Conservation (phyloP, 2,329 filamentous ascomycete species). For the Colletotrichum tanaceti region DNA sequence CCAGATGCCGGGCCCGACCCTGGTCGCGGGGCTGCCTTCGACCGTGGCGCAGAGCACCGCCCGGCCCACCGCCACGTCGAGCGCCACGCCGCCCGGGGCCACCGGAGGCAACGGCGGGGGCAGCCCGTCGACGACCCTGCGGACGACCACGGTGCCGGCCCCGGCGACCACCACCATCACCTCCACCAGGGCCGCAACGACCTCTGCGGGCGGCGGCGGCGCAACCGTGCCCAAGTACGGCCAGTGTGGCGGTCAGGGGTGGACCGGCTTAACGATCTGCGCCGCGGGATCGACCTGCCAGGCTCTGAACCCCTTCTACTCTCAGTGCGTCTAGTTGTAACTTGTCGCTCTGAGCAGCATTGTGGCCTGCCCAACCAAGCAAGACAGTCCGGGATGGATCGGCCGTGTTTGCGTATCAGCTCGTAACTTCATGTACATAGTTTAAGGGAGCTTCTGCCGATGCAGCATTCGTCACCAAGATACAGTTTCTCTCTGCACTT, state of each 20-base stretch:
- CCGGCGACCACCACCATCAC: constrained; percentile 27
- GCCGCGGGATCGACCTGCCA: constrained; percentile 51
- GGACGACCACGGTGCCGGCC: constrained; percentile 25
- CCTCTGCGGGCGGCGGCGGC: constrained; percentile 31
- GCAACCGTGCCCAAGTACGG: constrained; percentile 47
- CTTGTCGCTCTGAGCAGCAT: fast-evolving
- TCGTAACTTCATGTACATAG: constrained; percentile 19
- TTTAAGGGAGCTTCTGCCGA: neutral
- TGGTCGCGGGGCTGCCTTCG: constrained; percentile 42
- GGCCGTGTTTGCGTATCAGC: too few species aligned
- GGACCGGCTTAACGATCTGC: constrained; percentile 52
- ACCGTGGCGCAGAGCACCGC: constrained; percentile 39
- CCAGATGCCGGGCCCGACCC: constrained; percentile 48
- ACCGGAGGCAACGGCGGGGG: constrained; percentile 27
- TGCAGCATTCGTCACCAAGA: too few species aligned
- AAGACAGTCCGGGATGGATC: neutral
- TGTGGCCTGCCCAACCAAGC: too few species aligned
- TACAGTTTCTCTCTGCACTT: too few species aligned
- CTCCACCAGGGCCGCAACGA: constrained; percentile 16
- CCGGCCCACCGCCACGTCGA: constrained; percentile 26
- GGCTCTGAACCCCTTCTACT: constrained; percentile 54
- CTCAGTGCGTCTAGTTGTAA: constrained; percentile 55
- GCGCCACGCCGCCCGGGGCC: constrained; percentile 39
- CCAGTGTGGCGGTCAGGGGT: constrained; percentile 54
- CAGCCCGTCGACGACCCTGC: constrained; percentile 19